These are phyloP conservation scores for Nicotiana tabacum DNA, from an alignment of 257 asterid species.

Conservation along the genomic window DNA sequence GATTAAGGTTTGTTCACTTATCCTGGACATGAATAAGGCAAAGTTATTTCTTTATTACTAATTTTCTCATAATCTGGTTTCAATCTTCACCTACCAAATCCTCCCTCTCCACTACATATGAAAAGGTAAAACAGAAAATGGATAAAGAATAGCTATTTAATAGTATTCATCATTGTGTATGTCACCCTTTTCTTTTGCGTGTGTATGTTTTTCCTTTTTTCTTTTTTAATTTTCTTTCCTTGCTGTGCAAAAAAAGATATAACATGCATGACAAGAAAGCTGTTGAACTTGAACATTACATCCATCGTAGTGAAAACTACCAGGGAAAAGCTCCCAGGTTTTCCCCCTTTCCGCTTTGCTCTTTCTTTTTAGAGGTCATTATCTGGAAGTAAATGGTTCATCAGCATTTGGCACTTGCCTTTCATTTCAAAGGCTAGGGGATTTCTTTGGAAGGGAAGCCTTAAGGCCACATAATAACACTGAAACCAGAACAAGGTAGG, in stretches of 20 bases:
- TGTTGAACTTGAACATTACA: background rate
- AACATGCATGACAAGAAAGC: background rate
- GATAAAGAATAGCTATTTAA: background rate
- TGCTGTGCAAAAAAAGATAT: background rate
- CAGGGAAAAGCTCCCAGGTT: background rate
- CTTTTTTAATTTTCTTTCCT: background rate
- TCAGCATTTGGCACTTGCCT: background rate
- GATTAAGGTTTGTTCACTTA: conserved; percentile 52
- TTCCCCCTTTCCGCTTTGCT: background rate
- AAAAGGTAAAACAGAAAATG: background rate
- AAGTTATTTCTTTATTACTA: background rate
- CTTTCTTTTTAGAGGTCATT: background rate
- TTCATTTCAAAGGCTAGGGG: background rate
- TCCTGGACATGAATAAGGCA: background rate
- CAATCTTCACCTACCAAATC: background rate
- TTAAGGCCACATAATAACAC: background rate
- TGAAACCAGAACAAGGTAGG: background rate
- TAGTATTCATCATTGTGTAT: background rate
- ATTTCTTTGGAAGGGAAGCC: background rate
- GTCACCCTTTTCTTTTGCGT: background rate
- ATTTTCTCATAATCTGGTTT: background rate
- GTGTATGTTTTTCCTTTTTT: background rate
- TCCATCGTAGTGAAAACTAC: background rate
- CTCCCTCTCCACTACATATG: background rate
- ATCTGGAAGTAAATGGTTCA: background rate